These are phyloP conservation scores for Coix lacrymajobi DNA, from an alignment of 176 grass and related monocot genomes.

Conservation along the genomic window DNA sequence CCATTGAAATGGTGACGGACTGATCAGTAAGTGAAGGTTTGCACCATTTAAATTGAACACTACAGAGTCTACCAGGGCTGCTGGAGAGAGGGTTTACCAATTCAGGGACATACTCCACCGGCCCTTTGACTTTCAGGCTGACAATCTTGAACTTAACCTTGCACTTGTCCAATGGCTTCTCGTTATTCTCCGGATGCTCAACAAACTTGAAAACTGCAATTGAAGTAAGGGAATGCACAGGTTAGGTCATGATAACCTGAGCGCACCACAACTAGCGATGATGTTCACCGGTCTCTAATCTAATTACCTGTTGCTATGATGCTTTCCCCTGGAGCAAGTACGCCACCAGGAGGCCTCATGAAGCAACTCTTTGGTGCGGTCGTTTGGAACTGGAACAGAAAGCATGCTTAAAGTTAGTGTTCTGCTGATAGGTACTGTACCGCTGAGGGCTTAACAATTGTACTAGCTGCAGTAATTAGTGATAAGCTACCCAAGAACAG, in stretches of 20 bases:
- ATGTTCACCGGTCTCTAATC: background rate
- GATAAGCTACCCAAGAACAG: background rate
- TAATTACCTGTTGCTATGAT: slow-evolving; percentile 88
- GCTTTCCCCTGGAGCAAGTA: slow-evolving; percentile 92
- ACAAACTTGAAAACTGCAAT: slow-evolving; percentile 94
- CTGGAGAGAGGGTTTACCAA: slow-evolving; percentile 39
- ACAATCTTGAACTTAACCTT: slow-evolving; percentile 98
- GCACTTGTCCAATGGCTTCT: slow-evolving; percentile 84
- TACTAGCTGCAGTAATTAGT: background rate
- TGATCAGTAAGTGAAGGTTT: background rate
- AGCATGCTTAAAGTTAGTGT: background rate
- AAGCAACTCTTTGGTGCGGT: slow-evolving; percentile 97
- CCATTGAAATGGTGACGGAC: background rate
- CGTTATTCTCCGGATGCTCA: slow-evolving; percentile 95
- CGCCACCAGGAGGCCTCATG: slow-evolving; percentile 88
- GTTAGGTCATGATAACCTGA: background rate
- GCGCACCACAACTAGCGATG: background rate
- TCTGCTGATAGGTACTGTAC: background rate
- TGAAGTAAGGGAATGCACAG: background rate
- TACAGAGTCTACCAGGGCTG: background rate
- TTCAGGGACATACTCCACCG: slow-evolving; percentile 88
- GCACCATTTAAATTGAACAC: background rate
- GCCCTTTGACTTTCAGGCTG: slow-evolving; percentile 81
- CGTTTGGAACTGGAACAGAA: slow-evolving; percentile 81
- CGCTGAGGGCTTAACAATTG: background rate